Percentiles rank a stretch among this genome's conserved stretches.
Conservation (phyloP, 768 basidiomycete species). For the Rhizopogon roseolus region DNA sequence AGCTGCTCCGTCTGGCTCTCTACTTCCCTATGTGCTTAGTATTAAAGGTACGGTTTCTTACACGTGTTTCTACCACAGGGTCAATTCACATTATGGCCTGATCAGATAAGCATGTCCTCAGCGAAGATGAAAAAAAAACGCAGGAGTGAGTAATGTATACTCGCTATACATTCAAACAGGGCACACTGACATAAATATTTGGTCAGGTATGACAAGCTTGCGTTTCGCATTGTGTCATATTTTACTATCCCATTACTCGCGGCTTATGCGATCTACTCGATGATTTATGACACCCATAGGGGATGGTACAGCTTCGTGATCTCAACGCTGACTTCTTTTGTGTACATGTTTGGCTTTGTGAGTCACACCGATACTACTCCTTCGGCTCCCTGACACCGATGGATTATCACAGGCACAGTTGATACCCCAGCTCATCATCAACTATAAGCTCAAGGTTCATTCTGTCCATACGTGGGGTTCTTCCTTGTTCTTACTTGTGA, state of each 20-base stretch:
- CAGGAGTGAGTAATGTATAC: constrained; percentile 67
- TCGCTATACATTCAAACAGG: constrained; percentile 14
- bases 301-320: constrained; percentile 98
- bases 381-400: constrained; percentile 9
- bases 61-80: constrained; percentile 8
- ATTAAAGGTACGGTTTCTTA: constrained; percentile 61
- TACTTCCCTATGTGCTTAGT: constrained; percentile 73
- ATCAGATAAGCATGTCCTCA: constrained; percentile 90
- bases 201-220: constrained; percentile 79
- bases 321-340: constrained; percentile 87
- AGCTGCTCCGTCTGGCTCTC: constrained; percentile 54
- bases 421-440: constrained; percentile 87
- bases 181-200: constrained; percentile 6
- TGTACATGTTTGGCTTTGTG: constrained; percentile 98
- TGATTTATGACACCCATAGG: constrained; percentile 78
- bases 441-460: constrained; percentile 89
- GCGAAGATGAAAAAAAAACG: constrained; percentile 95
- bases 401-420: constrained; percentile 63
- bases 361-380: constrained; percentile 31
- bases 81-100: constrained; percentile 6
- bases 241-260: constrained; percentile 78
- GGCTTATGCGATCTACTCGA: constrained; percentile 74
- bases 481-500: constrained; percentile 3
- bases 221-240: constrained; percentile 93
- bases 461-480: constrained; percentile 8